Conservation (phyloP, 805 yeast genomes). For the Candida endomychidarum region DNA sequence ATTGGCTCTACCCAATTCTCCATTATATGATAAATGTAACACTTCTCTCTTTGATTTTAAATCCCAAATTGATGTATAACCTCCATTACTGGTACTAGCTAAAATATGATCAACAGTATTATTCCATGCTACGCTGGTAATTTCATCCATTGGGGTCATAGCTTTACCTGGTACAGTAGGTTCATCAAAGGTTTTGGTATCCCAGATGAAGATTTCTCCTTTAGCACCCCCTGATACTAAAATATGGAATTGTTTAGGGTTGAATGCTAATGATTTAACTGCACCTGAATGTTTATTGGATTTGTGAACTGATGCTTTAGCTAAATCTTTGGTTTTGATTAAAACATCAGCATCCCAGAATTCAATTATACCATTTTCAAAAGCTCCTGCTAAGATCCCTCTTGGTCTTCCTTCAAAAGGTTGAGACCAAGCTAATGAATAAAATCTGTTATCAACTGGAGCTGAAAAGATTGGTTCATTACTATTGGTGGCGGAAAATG, state of each 20-base stretch:
- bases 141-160: slow-evolving; percentile 77
- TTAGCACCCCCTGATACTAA: slow-evolving; percentile 86
- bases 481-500: slow-evolving; percentile 41
- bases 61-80: slow-evolving; percentile 93
- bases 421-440: slow-evolving; percentile 82
- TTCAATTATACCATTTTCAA: slow-evolving; percentile 78
- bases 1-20: slow-evolving; percentile 56
- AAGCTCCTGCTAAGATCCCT: slow-evolving; percentile 79
- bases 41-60: slow-evolving; percentile 85
- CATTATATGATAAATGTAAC: slow-evolving; percentile 73
- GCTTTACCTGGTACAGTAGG: slow-evolving; percentile 72
- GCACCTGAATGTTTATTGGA: slow-evolving; percentile 63
- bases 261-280: slow-evolving; percentile 73
- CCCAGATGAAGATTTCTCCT: slow-evolving; percentile 92
- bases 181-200: slow-evolving; percentile 61
- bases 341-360: slow-evolving; percentile 71
- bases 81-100: slow-evolving; percentile 84
- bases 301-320: slow-evolving; percentile 48
- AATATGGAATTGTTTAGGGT: slow-evolving; percentile 66
- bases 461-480: slow-evolving; percentile 36
- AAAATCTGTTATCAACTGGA: slow-evolving; percentile 47
- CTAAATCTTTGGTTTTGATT: slow-evolving; percentile 39
- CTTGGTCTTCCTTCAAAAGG: slow-evolving; percentile 48
- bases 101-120: slow-evolving; percentile 77
- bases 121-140: slow-evolving; percentile 87